phyloP scores from a whole-genome alignment of 805 yeast species.

The Diddensiella caesifluorescens region DNA sequence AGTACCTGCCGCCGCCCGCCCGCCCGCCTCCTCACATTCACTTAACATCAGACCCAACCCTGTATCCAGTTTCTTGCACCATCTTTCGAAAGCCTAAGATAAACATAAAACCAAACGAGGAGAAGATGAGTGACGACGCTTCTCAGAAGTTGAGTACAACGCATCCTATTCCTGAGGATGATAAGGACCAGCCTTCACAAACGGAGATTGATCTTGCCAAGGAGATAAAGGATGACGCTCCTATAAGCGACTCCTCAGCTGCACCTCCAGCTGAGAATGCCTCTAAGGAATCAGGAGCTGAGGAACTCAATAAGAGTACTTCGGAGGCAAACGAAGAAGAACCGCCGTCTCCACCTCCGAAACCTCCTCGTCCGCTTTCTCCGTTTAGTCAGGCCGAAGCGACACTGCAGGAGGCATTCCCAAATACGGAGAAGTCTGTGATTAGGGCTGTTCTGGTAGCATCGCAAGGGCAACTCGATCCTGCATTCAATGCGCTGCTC shows the following conservation, averaged over 20 bases:
- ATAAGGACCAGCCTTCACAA: not conserved
- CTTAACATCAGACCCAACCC: not conserved
- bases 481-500: constrained; percentile 83
- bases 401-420: constrained; percentile 81
- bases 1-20: too few relatives aligned
- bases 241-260: constrained; percentile 10
- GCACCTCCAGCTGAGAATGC: constrained; percentile 7
- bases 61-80: not conserved
- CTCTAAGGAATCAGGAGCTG: constrained; percentile 5
- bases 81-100: not conserved
- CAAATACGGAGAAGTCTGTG: constrained; percentile 62
- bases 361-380: constrained; percentile 57
- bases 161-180: constrained; percentile 1
- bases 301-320: constrained; percentile 10
- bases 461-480: constrained; percentile 70
- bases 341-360: constrained; percentile 38
- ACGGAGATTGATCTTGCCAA: constrained; percentile 2
- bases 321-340: constrained; percentile 7
- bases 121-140: constrained; percentile 1
- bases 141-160: constrained; percentile 10
- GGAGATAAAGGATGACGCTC: constrained; percentile 3
- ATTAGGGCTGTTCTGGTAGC: constrained; percentile 81
- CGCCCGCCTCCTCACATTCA: not conserved
- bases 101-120: not conserved
- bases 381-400: constrained; percentile 50